Evolutionary conservation across 768 basidiomycete species (phyloP).

Genomic region (Naematelia encephala): DNA sequence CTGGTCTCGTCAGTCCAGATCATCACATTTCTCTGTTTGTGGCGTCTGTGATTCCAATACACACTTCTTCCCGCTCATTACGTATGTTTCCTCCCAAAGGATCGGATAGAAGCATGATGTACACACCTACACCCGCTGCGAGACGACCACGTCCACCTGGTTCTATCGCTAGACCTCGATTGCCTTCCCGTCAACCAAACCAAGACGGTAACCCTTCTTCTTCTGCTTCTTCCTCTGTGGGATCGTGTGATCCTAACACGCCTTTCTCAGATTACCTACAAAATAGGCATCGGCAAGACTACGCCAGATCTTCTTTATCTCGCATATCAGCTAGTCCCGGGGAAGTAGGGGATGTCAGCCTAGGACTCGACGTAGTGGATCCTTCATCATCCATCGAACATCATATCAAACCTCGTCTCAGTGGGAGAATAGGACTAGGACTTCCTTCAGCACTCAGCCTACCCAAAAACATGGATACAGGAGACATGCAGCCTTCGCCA

Average conservation of each 20-base stretch:
- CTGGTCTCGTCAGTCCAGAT: not conserved
- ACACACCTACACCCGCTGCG: constrained; percentile 25
- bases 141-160: constrained; percentile 37
- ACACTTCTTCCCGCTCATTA: too few species aligned
- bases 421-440: constrained; percentile 6
- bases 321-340: constrained; percentile 20
- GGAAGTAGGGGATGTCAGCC: constrained; percentile 21
- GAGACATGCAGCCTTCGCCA: constrained; percentile 30
- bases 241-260: not conserved
- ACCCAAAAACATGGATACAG: not conserved
- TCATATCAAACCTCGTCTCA: not conserved
- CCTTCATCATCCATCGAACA: not conserved
- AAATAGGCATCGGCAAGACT: constrained; percentile 2
- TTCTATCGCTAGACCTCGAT: constrained; percentile 6
- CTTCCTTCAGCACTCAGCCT: not conserved
- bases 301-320: constrained; percentile 5
- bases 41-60: too few species aligned
- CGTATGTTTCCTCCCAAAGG: too few species aligned
- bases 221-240: not conserved
- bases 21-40: too few species aligned
- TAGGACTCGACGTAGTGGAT: constrained; percentile 14
- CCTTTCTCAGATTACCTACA: not conserved
- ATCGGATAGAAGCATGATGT: constrained; percentile 26
- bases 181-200: constrained; percentile 1
- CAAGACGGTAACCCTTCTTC: not conserved